Percentiles rank a stretch among this genome's conserved stretches.
These are phyloP conservation scores for Angomonas deanei DNA, from an alignment of 208 protist species.

Conservation along the genomic window DNA sequence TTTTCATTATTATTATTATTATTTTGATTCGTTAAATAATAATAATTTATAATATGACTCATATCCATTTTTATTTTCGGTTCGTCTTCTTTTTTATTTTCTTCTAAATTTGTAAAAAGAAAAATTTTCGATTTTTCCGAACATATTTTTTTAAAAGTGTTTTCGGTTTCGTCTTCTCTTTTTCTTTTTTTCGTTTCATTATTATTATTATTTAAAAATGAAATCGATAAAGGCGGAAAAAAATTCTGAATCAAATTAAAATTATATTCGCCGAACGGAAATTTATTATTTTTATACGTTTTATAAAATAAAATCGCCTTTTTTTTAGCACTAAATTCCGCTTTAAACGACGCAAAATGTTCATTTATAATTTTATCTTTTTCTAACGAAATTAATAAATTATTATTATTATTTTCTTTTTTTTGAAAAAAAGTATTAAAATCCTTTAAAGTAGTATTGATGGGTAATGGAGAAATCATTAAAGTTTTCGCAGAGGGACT, in stretches of 20 bases:
- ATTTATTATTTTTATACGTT: not conserved
- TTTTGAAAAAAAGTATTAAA: not conserved
- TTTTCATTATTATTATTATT: conserved; percentile 1
- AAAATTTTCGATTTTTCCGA: not conserved
- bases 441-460: not conserved
- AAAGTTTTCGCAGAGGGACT: not conserved
- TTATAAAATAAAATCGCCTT: not conserved
- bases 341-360: not conserved
- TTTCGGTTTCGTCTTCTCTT: not conserved
- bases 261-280: not conserved
- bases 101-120: too few species aligned
- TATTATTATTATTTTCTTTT: conserved; percentile 14
- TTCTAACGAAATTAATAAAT: not conserved
- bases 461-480: not conserved
- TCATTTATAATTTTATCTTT: conserved; percentile 1
- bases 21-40: too few species aligned
- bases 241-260: not conserved
- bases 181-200: not conserved
- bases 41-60: too few species aligned
- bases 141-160: not conserved
- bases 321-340: not conserved
- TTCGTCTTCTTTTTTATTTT: conserved; percentile 3
- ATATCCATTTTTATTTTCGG: too few species aligned
- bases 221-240: not conserved
- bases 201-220: conserved; percentile 1